Evolutionary conservation across 1,139 yeast species (phyloP), one percentile per base, ranked within the genome.

Genomic region (Torulaspora globosa): DNA sequence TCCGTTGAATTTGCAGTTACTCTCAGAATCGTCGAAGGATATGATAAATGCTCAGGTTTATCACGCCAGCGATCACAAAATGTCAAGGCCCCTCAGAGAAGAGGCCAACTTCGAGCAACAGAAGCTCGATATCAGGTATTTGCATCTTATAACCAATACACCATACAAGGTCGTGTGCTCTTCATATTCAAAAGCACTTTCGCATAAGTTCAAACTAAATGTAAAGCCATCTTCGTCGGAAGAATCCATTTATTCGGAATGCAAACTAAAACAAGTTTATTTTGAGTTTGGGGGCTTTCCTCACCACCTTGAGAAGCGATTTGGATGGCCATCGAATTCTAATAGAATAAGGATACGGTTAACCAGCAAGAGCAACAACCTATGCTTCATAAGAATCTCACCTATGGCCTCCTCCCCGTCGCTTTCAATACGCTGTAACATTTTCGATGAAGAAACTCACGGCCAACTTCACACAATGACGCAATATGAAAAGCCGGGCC

Each of bases 1-100:
- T 1, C 53, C 69, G 19, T 54, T 74, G 18, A 69, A 72, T 47
- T 55, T 74, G 19, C 80, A 78, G 47, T 39, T 80, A n/a, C 71
- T 79, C 21, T 66, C 67, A 39, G 46, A 54, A 3, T 44, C 54
- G 14, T 10, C 43, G 1, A 19, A 42, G 4, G 65, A 58, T 14
- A 62, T 65, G 2, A 51, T 70, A 5, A 67, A 66, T 41, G 54
- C 65, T 5, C 68, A 65, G 45, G 40, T 69, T 14, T 65, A 65
- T 42, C 60, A 68, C 53, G 51, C 61, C n/a, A 51, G 56, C 16
- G 68, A 66, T 38, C 58, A 63, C 19, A 56, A 59, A 16, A 58
- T 63, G 26, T 48, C 51, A 30, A 60, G 65, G 18, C 66, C 70
- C 2, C 54, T 74, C 0, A 41, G 65, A 8, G 55, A 63, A 8